A percentile compares a stretch with the other conserved stretches of the same genome.
Evolutionary conservation across 2,329 filamentous ascomycete species (phyloP).

Genomic region (Drechslerella dactyloides): DNA sequence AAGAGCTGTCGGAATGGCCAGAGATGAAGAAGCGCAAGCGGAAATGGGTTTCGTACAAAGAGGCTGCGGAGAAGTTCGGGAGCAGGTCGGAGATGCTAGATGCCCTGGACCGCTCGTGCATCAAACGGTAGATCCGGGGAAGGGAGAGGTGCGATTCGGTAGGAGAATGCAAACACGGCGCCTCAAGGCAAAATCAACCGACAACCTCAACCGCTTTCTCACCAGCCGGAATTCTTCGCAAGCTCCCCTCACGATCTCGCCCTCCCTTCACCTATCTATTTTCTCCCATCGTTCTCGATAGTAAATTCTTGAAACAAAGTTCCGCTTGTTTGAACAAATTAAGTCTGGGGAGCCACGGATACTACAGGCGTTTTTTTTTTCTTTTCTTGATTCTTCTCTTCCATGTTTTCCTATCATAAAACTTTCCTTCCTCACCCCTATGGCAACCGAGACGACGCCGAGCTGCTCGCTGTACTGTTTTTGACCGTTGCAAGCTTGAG

Average conservation of each 20-base stretch:
- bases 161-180: neutral
- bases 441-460: neutral
- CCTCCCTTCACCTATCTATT: slow-evolving; percentile 11
- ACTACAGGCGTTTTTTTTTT: slow-evolving; percentile 42
- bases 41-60: slow-evolving; percentile 83
- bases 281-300: slow-evolving; percentile 22
- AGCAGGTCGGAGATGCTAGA: slow-evolving; percentile 83
- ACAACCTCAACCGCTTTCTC: neutral
- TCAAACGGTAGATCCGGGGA: slow-evolving; percentile 35
- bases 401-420: slow-evolving; percentile 1
- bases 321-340: slow-evolving; percentile 33
- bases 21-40: slow-evolving; percentile 90
- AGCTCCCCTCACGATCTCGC: neutral
- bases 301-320: slow-evolving; percentile 42
- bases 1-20: slow-evolving; percentile 87
- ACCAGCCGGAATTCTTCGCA: neutral
- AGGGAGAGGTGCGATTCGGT: slow-evolving; percentile 7
- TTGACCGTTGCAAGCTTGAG: neutral
- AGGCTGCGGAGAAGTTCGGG: slow-evolving; percentile 78
- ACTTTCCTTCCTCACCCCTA: neutral
- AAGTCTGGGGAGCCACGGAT: slow-evolving; percentile 19
- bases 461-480: slow-evolving; percentile 12
- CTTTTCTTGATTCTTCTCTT: slow-evolving; percentile 8
- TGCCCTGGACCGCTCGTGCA: slow-evolving; percentile 70
- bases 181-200: neutral